Evolutionary conservation across 2,329 filamentous ascomycete genomes (phyloP).

Genomic region (Akanthomyces muscarius): DNA sequence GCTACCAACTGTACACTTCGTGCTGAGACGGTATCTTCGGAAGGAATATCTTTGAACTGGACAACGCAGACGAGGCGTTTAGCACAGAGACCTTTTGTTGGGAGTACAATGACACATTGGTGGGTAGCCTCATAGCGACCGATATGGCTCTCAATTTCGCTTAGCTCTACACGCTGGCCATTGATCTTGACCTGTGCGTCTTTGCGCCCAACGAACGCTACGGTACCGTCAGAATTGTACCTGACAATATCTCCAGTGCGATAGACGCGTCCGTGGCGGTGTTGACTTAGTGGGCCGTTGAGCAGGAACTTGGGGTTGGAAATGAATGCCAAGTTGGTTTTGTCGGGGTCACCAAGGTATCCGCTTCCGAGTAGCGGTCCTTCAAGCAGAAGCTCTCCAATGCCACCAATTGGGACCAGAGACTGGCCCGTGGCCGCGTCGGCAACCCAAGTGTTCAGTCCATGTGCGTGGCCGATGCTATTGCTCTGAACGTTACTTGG

Average conservation of each 20-base stretch:
- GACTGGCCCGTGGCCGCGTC: constrained; percentile 27
- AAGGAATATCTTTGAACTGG: background rate
- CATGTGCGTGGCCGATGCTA: constrained; percentile 15
- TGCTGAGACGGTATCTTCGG: too few relatives aligned
- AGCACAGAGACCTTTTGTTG: background rate
- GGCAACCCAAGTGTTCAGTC: constrained; percentile 28
- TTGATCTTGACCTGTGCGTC: constrained; percentile 58
- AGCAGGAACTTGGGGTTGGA: constrained; percentile 29
- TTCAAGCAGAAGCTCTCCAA: constrained; percentile 37
- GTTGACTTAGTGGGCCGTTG: background rate
- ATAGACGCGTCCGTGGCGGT: constrained; percentile 30
- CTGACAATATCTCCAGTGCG: constrained; percentile 47
- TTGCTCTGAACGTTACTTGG: background rate
- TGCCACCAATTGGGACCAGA: constrained; percentile 29
- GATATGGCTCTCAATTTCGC: constrained; percentile 25
- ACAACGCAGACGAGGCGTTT: background rate
- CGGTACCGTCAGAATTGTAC: constrained; percentile 38
- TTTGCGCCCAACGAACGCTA: constrained; percentile 48
- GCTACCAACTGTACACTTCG: background rate
- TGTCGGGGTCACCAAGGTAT: constrained; percentile 45
- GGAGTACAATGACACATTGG: background rate
- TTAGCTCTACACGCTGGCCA: constrained; percentile 53
- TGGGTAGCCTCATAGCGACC: background rate
- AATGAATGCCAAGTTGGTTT: constrained; percentile 43
- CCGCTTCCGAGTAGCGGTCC: constrained; percentile 44